Base-by-base conservation (phyloP, 2,329 filamentous ascomycete species). In the Cadophora malorum region DNA sequence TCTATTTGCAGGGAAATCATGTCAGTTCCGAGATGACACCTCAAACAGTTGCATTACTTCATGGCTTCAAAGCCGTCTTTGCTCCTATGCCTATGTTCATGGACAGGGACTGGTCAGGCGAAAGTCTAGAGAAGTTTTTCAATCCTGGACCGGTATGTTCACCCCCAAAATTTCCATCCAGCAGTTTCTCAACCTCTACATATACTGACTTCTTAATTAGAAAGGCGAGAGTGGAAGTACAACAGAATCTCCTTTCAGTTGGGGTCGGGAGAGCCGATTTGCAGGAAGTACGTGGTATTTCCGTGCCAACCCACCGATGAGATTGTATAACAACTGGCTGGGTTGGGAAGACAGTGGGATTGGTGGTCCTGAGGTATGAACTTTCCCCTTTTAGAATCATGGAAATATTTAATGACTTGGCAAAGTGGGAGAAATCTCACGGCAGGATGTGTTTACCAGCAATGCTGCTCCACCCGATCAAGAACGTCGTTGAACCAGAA, bases 1-100 rank as follows among this genome's bases (percentile, higher is more conserved):
- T 14, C 33, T 25, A 7, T n/a, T 14, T 23, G 21, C n/a, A 58
- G 55, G 55, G 91, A 70, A 90, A 91, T 74, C 91, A 93, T 76
- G 88, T 94, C 74, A 91, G 90, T 67, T 91, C 91, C 0, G 92
- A 95, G 77, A 94, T 95, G 91, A 91, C 89, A 69, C 88, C 91
- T 0, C 89, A 91, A 65, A 90, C 90, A 0, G 86, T 90, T 31
- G 88, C 91, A 0, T 83, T 95, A 21, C 86, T 93, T 70, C 91
- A 96, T 76, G 91, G 92, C 6, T 82, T 94, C 60, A 95, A 95
- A 80, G 88, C 90, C 4, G 90, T 93, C 4, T 92, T 90, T 75
- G 91, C 88, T 12, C 92, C 92, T 12, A 91, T 94, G 78, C 91
- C 92, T 1, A 87, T 94, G 58, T 94, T 89, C 78, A 92, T 93